A percentile compares a stretch with the other conserved stretches of the same genome.
Conservation (phyloP, 495 filamentous ascomycete genomes). For the Xylaria bambusicola region DNA sequence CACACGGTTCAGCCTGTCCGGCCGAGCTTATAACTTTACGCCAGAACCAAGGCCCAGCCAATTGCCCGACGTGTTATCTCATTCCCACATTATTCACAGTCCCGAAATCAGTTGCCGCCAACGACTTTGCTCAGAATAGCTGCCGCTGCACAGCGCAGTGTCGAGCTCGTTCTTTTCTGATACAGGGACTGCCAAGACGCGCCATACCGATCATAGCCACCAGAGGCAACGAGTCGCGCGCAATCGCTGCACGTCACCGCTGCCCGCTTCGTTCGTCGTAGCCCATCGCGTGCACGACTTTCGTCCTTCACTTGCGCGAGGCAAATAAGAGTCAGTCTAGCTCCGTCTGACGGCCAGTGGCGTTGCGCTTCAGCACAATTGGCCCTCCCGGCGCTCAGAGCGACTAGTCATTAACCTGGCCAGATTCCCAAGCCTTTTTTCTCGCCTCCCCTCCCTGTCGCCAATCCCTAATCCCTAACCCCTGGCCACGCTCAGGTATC, state of each 20-base stretch:
- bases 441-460: constrained; percentile 19
- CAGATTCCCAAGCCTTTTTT: constrained; percentile 9
- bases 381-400: constrained; percentile 10
- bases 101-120: too few relatives aligned
- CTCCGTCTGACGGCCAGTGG: constrained; percentile 18
- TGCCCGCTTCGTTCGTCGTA: constrained; percentile 11
- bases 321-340: constrained; percentile 23
- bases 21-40: too few relatives aligned
- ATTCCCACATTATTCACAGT: too few relatives aligned
- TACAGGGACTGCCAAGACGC: constrained; percentile 15
- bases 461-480: constrained; percentile 22
- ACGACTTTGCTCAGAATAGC: constrained; percentile 6
- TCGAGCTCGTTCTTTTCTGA: background rate
- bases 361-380: constrained; percentile 18
- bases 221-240: constrained; percentile 20
- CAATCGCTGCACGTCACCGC: constrained; percentile 21
- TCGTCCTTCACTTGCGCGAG: constrained; percentile 15
- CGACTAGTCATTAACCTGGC: constrained; percentile 21
- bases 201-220: constrained; percentile 2
- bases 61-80: too few relatives aligned
- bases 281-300: constrained; percentile 9
- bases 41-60: too few relatives aligned
- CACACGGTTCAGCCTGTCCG: too few relatives aligned
- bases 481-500: constrained; percentile 13
- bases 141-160: too few relatives aligned